Evolutionary conservation across 257 asterid genomes (phyloP).

Genomic region (Nicotiana sylvestris): DNA sequence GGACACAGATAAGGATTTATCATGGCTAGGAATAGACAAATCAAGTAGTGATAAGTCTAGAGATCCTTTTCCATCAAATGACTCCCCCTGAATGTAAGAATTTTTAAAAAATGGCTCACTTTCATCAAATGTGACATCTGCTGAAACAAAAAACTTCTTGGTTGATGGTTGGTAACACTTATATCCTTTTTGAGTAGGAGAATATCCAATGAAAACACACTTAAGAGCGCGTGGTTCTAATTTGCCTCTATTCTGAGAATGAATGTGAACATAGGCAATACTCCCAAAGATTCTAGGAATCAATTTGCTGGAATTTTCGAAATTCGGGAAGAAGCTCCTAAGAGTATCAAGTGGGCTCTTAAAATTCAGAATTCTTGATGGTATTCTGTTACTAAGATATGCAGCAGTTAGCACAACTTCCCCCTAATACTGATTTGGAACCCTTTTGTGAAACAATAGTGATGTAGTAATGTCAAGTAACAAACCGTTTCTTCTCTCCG

Average conservation of each 20-base stretch:
- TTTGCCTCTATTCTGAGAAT: not conserved
- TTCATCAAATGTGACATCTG: too few species aligned
- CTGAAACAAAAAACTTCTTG: too few species aligned
- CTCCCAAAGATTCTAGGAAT: not conserved
- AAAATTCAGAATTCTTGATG: too few species aligned
- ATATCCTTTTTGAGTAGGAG: too few species aligned
- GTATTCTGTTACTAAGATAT: too few species aligned
- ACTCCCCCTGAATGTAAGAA: not conserved
- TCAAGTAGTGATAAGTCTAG: not conserved
- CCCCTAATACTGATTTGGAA: not conserved
- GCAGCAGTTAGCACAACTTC: not conserved
- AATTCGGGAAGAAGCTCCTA: not conserved
- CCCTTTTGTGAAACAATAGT: too few species aligned
- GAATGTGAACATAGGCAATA: too few species aligned
- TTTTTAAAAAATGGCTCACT: not conserved
- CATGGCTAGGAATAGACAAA: not conserved
- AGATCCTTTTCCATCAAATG: not conserved
- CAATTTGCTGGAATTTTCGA: not conserved
- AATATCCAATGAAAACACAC: not conserved
- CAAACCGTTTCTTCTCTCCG: too few species aligned
- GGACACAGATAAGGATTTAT: too few species aligned
- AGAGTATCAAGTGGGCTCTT: too few species aligned
- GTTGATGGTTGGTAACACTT: too few species aligned
- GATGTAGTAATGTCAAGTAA: too few species aligned
- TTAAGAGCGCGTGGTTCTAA: not conserved